Base-by-base conservation (phyloP, 352 stramenopile species). In the Phytophthora macrochlamydospora region DNA sequence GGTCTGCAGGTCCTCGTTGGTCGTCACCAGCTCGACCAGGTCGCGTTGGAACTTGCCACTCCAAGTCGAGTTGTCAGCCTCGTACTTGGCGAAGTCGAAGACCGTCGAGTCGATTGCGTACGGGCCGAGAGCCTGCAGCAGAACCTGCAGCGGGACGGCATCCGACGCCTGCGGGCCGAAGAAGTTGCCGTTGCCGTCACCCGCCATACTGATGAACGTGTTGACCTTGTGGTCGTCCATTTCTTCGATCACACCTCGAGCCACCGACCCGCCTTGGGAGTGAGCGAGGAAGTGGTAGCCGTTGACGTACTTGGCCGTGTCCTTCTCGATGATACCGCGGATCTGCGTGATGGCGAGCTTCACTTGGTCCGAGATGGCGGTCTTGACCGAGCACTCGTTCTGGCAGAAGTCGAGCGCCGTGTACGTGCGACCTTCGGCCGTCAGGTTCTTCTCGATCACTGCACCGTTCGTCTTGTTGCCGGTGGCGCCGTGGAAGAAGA, bases 181-280 rank as follows among this genome's bases (percentile, higher is more conserved):
- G 59, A 89, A 87, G 63, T 82, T 77, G 31, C 80, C 80, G 54
- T 89, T 85, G 32, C 75, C 69, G 0, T 75, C 67, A 7, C 80
- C 78, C 1, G 80, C 77, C 35, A 89, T 58, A 30, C 69, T 83
- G 59, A 89, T 72, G 64, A 76, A 80, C 33, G 70, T 78, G 57
- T 81, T 65, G 12, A 76, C 76, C 7, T 82, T 78, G 71, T 87
- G 80, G 66, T 83, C 69, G 38, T 89, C 73, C 80, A 83, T 84
- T 28, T 84, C 71, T 55, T 85, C 76, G 9, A 87, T 67, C 30
- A 89, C 76, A 31, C 67, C 76, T 35, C 80, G 76, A 14, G 76
- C 62, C n/a, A 89, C 64, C 9, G 75, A 67, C 0, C 71, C 80
- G 28, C 80, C 80, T 14, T 83, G 76, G 14, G 80, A 89, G 60